Base-by-base conservation (phyloP, 805 yeast genomes). In the Ascoidea rubescens region DNA sequence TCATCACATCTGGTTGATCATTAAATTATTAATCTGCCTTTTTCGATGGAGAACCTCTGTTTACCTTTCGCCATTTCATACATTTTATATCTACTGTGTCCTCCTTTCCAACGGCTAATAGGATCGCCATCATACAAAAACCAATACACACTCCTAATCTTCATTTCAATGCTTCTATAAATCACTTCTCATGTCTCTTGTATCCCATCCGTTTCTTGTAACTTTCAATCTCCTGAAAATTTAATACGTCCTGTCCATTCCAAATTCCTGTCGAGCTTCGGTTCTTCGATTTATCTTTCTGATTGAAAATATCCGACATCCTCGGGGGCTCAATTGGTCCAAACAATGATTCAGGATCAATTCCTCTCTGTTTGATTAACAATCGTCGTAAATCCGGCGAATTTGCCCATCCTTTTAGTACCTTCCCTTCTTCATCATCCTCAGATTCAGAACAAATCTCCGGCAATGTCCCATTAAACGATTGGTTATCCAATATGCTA, bases 281-380 rank as follows among this genome's bases (percentile, higher is more conserved):
- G 28, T 47, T 32, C 32, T 10, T 30, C 10, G 5, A 5, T 14
- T 47, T 43, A 17, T 21, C 44, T 42, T 21, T 21, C 44, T 56
- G 59, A 42, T 71, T 74, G 61, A 85, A 87, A 4, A 85, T 78
- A 56, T 81, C 87, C 51, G 80, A 87, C 68, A 83, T 79, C 51
- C 80, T 76, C 53, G 85, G 67, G 1, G 80, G 80, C 0, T 85
- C 84, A 37, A 84, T 75, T 5, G 85, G 82, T 0, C 95, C 96
- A 67, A 88, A 87, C 1, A 87, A 75, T 17, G 71, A 62, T 55
- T 73, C 79, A 0, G 93, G 90, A 60, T 87, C 82, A 55, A 82
- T 67, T 32, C 62, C 63, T 50, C 55, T 64, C 60, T 79, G 83
- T 54, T 73, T 76, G 30, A 65, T 56, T 45, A 80, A 65, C 43